Conservation (phyloP, 768 basidiomycete species). For the Suillus brevipes region DNA sequence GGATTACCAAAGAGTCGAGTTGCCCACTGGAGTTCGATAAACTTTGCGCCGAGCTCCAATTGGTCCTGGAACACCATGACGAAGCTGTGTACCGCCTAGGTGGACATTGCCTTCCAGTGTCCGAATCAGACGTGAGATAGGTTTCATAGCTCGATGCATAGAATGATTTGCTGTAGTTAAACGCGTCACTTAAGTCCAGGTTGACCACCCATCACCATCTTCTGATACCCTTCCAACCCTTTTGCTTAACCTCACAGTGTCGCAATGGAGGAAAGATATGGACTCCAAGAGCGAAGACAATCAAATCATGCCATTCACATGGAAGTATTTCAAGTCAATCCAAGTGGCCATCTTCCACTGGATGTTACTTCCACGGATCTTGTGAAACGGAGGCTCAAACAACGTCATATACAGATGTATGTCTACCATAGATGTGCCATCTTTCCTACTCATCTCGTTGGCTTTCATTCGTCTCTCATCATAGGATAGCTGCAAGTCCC, state of each 20-base stretch:
- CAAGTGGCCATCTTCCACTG: not conserved
- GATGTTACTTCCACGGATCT: slow-evolving; percentile 63
- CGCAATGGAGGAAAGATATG: not conserved
- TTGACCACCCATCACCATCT: not conserved
- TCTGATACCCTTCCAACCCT: not conserved
- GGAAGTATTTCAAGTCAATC: not conserved
- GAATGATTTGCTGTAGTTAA: not conserved
- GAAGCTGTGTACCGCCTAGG: not conserved
- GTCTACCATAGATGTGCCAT: slow-evolving; percentile 18
- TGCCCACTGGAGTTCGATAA: not conserved
- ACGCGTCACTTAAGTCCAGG: not conserved
- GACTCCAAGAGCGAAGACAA: not conserved
- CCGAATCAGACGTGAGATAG: not conserved
- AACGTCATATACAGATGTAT: slow-evolving; percentile 79
- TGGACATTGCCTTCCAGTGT: not conserved
- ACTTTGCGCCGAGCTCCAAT: not conserved
- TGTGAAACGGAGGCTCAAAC: slow-evolving; percentile 70
- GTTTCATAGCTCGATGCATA: not conserved
- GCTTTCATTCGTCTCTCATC: not conserved
- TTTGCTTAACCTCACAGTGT: not conserved
- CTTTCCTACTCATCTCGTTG: not conserved
- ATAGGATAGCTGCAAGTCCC: slow-evolving; percentile 60
- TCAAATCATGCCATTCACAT: not conserved
- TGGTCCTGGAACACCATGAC: not conserved
- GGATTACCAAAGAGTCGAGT: not conserved